These are phyloP conservation scores for Diaporthe australafricana DNA, from an alignment of 2,329 filamentous ascomycete genomes.

Conservation along the genomic window DNA sequence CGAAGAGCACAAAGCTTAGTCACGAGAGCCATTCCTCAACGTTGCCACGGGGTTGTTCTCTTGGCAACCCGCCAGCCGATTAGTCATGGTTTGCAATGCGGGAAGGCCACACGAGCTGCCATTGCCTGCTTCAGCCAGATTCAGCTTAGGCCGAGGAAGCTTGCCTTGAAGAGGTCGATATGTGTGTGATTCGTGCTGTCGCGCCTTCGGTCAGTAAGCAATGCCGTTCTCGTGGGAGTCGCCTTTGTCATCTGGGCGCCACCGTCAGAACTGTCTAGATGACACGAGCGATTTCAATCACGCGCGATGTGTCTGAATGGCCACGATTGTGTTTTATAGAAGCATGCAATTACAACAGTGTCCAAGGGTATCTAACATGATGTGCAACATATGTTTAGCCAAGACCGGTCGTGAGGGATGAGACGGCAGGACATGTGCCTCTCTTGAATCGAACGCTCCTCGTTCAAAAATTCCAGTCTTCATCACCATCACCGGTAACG, in stretches of 20 bases:
- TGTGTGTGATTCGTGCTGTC: too few species aligned
- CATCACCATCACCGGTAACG: neutral
- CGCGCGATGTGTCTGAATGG: neutral
- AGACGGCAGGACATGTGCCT: neutral
- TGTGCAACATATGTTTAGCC: conserved; percentile 35
- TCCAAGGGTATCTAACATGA: conserved; percentile 37
- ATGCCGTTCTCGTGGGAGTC: too few species aligned
- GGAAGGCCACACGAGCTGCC: neutral
- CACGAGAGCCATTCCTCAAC: neutral
- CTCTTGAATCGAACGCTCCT: neutral
- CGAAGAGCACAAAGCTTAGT: neutral
- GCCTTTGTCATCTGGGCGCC: too few species aligned
- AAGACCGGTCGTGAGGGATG: neutral
- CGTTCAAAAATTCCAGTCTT: neutral
- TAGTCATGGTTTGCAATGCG: neutral
- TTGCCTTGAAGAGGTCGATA: neutral
- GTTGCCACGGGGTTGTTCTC: neutral
- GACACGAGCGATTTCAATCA: too few species aligned
- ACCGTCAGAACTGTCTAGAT: too few species aligned
- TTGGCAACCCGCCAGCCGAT: neutral
- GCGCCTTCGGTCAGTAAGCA: too few species aligned
- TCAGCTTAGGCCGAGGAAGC: neutral
- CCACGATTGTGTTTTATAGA: neutral
- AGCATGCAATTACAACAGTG: conserved; percentile 19
- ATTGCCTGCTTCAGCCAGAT: neutral